Evolutionary conservation across 2,329 filamentous ascomycete species (phyloP).

Genomic region (Metarhizium guizhouense): DNA sequence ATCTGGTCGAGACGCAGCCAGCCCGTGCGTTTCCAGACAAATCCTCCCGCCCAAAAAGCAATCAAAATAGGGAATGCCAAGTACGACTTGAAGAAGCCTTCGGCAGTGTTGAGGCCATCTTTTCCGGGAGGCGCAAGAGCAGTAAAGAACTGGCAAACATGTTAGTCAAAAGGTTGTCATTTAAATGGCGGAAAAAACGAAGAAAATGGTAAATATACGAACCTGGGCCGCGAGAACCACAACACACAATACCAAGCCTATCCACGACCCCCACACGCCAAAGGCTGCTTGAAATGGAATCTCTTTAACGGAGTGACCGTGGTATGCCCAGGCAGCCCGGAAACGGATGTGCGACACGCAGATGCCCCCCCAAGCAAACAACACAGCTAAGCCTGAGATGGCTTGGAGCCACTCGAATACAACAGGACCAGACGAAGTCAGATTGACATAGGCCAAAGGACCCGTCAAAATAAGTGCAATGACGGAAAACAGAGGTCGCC

Average conservation of each 20-base stretch:
- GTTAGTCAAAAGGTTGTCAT: not conserved
- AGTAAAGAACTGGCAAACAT: conserved; percentile 31
- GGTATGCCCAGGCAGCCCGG: conserved; percentile 47
- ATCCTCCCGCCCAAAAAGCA: conserved; percentile 46
- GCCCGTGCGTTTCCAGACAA: conserved; percentile 54
- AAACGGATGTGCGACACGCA: conserved; percentile 60
- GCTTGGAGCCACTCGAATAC: conserved; percentile 59
- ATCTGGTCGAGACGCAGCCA: conserved; percentile 53
- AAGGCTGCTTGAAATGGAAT: conserved; percentile 53
- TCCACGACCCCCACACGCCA: conserved; percentile 53
- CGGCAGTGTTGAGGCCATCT: conserved; percentile 25
- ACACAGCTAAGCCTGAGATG: conserved; percentile 51
- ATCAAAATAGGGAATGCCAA: conserved; percentile 45
- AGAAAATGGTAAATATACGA: not conserved
- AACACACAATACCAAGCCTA: conserved; percentile 49
- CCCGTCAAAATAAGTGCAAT: conserved; percentile 35
- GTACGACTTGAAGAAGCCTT: conserved; percentile 45
- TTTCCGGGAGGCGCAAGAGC: conserved; percentile 31
- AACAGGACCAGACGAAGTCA: conserved; percentile 33
- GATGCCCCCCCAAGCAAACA: conserved; percentile 60
- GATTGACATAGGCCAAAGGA: conserved; percentile 37
- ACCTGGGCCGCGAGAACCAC: conserved; percentile 43
- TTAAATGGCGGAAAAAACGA: too few relatives aligned
- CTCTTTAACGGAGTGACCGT: conserved; percentile 53
- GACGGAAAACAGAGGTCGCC: conserved; percentile 41